A percentile compares a stretch with the other conserved stretches of the same genome.
phyloP scores from a whole-genome alignment of 768 basidiomycete genomes.

The Leccinellum albellum region DNA sequence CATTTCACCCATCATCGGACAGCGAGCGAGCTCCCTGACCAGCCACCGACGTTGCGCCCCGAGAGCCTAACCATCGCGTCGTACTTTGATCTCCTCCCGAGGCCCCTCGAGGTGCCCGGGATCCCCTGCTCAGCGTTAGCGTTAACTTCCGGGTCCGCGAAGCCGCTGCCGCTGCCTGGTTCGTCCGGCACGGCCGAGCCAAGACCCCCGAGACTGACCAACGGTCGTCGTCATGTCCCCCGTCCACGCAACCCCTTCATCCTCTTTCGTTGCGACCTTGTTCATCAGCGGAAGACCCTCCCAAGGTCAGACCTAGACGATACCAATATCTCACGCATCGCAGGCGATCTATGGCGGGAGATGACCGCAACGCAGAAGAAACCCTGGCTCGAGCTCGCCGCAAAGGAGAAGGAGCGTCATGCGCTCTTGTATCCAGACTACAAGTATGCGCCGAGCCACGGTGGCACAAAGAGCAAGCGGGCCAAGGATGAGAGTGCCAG shows the following conservation, averaged over 20 bases:
- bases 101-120: conserved; percentile 5
- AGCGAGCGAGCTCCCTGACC: conserved; percentile 8
- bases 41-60: conserved; percentile 1
- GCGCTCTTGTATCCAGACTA: conserved; percentile 40
- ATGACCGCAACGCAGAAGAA: conserved; percentile 43
- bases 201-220: conserved; percentile 12
- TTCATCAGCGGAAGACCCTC: conserved; percentile 57
- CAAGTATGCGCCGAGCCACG: conserved; percentile 35
- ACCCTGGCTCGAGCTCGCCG: conserved; percentile 52
- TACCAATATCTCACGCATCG: conserved; percentile 64
- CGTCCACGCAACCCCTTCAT: conserved; percentile 79
- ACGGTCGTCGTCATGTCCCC: conserved; percentile 49
- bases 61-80: conserved; percentile 12
- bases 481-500: conserved; percentile 7
- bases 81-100: conserved; percentile 3
- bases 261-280: conserved; percentile 72
- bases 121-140: background rate
- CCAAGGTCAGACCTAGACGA: conserved; percentile 57
- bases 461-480: conserved; percentile 21
- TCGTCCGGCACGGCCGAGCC: conserved; percentile 18
- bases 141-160: background rate
- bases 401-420: conserved; percentile 45
- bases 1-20: conserved; percentile 4
- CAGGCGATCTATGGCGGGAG: conserved; percentile 61
- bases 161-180: conserved; percentile 26